Evolutionary conservation across 2,329 filamentous ascomycete genomes (phyloP).

Genomic region (Blumeria hordei): DNA sequence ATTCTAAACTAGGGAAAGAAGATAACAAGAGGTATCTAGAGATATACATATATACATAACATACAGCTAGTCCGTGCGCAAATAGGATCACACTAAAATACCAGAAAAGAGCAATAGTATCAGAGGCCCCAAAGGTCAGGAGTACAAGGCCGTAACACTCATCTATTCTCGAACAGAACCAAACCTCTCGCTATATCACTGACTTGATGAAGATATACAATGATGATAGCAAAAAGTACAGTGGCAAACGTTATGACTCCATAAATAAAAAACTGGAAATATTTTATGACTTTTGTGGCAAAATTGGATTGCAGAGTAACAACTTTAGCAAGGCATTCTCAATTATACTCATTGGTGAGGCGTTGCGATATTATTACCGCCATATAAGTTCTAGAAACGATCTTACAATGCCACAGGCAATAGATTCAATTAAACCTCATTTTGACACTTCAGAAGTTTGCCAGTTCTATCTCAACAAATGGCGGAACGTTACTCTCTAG

Average conservation of each 20-base stretch:
- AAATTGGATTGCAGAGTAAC: background rate
- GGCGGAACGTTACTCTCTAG: background rate
- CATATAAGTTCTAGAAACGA: background rate
- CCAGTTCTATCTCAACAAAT: background rate
- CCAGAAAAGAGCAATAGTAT: too few species aligned
- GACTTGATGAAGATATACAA: background rate
- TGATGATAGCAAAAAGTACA: background rate
- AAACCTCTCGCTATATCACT: slow-evolving; percentile 14
- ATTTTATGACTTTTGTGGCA: background rate
- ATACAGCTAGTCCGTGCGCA: too few species aligned
- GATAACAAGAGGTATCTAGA: too few species aligned
- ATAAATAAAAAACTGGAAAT: background rate
- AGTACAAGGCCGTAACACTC: too few species aligned
- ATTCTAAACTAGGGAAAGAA: too few species aligned
- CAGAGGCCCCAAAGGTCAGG: too few species aligned
- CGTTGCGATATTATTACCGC: background rate
- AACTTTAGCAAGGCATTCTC: background rate
- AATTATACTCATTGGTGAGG: background rate
- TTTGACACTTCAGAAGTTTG: background rate
- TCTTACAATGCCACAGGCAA: background rate
- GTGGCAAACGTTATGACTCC: background rate
- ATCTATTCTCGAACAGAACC: background rate
- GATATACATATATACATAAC: too few species aligned
- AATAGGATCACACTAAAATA: too few species aligned
- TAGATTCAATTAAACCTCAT: background rate